Base-by-base conservation (phyloP, 2,329 filamentous ascomycete genomes). In the Saccharata proteae region DNA sequence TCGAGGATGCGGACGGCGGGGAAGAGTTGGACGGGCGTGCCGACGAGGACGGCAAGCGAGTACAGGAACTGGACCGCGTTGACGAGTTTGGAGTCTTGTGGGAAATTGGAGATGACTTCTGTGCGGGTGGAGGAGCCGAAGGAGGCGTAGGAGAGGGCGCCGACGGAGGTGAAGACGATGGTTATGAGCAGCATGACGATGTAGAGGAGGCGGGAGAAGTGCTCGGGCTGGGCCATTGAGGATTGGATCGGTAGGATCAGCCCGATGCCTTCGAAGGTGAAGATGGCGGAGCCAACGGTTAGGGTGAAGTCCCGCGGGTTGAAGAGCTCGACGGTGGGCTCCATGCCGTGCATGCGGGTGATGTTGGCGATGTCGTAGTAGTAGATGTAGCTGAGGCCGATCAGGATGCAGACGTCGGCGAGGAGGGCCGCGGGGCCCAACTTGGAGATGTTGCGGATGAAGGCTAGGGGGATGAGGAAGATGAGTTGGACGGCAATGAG, bases 201-300 rank as follows among this genome's bases (percentile, higher is more conserved):
- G 38, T 65, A 77, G 2, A 84, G 68, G 3, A 84, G 64, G 35
- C 61, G 62, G 42, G 71, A 66, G 43, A 84, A 84, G 12, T 74
- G 65, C 39, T 80, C 62, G 0, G 79, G 79, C 36, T 74, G 62
- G 44, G 70, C 71, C 79, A 84, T 84, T 35, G 74, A 78, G 6
- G 76, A 78, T 48, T 83, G 77, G 32, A 84, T 84, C 0, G 79
- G 79, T 6, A 84, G 60, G 40, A 84, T 81, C 15, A 84, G 69
- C 1, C 79, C 79, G 27, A 84, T 83, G 28, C 79, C 79, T 49
- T 84, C 79, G 43, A 82, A 84, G 0, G 79, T 82, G 56, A 83
- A 84, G 46, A 84, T 82, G 21, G 77, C 73, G 2, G 76, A 72
- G 31, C 79, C 79, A 28, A 84, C 68, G 16, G 77, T 83, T 32